Evolutionary conservation across 306 rosid genomes (phyloP).

Genomic region (Pterocarpus macrocarpus): DNA sequence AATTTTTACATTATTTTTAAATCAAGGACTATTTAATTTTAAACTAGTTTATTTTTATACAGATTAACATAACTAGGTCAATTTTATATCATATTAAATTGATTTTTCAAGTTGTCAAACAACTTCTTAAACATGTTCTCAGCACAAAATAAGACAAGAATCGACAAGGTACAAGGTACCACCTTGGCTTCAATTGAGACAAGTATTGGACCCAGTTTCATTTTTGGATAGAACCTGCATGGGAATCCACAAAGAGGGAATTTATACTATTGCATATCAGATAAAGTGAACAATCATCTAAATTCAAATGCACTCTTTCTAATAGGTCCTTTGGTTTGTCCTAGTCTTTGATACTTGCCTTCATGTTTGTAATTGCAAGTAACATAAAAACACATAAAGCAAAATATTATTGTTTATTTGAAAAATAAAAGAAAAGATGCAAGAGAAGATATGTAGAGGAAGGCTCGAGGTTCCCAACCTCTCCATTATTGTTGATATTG

Average conservation of each 20-base stretch:
- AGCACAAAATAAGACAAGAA: conserved; percentile 17
- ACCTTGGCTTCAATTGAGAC: conserved; percentile 79
- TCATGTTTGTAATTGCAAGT: conserved; percentile 23
- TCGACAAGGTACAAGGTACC: conserved; percentile 44
- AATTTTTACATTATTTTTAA: too few species aligned
- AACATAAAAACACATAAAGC: conserved; percentile 14
- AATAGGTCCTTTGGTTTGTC: conserved; percentile 21
- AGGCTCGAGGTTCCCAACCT: conserved; percentile 58
- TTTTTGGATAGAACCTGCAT: conserved; percentile 76
- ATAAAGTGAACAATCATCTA: conserved; percentile 8
- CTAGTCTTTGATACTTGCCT: conserved; percentile 10
- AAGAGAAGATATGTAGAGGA: conserved; percentile 26
- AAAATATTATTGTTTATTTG: conserved; percentile 33
- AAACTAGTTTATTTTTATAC: not conserved
- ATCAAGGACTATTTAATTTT: not conserved
- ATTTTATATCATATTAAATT: not conserved
- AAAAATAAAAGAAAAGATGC: conserved; percentile 11
- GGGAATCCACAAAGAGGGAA: conserved; percentile 18
- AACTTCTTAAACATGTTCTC: conserved; percentile 7
- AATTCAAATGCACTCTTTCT: conserved; percentile 37
- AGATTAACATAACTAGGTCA: not conserved
- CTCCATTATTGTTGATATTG: conserved; percentile 62
- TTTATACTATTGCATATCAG: conserved; percentile 31
- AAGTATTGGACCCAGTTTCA: conserved; percentile 71
- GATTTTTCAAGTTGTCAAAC: not conserved